Evolutionary conservation across 202 grass and related monocot species (phyloP).

Genomic region (Panicum virgatum): DNA sequence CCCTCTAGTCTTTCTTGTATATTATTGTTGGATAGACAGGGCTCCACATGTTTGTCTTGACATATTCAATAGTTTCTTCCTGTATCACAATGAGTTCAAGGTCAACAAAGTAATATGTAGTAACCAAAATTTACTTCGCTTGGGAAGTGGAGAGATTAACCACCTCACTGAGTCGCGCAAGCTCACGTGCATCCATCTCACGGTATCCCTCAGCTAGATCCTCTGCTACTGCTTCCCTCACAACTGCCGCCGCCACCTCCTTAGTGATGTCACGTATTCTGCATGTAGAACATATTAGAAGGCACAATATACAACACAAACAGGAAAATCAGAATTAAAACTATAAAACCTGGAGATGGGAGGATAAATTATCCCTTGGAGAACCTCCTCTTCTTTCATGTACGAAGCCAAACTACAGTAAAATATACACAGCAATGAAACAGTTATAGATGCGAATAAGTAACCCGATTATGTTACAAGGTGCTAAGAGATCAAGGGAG

Average conservation of each 20-base stretch:
- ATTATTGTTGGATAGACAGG: conserved; percentile 89
- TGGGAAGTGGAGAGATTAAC: conserved; percentile 32
- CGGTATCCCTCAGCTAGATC: conserved; percentile 95
- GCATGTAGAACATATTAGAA: conserved; percentile 35
- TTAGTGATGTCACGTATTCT: conserved; percentile 97
- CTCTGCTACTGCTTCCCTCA: conserved; percentile 89
- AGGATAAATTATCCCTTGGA: conserved; percentile 91
- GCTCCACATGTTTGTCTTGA: conserved; percentile 90
- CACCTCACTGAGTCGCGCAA: conserved; percentile 82
- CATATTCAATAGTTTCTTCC: conserved; percentile 79
- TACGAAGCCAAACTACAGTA: conserved; percentile 83
- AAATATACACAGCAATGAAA: conserved; percentile 21
- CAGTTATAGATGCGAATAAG: conserved; percentile 14
- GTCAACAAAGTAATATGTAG: conserved; percentile 11
- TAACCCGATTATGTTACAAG: neutral
- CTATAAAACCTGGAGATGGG: conserved; percentile 71
- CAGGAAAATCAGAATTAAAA: conserved; percentile 14
- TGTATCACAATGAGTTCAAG: conserved; percentile 40
- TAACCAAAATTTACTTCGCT: conserved; percentile 8
- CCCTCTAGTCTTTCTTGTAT: conserved; percentile 77
- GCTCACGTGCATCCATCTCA: conserved; percentile 85
- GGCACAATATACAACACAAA: conserved; percentile 12
- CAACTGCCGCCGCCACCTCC: conserved; percentile 90
- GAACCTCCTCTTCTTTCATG: conserved; percentile 93
- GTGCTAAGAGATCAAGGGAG: conserved; percentile 27